Evolutionary conservation across 768 basidiomycete species (phyloP), one percentile per base, ranked within the genome.

Genomic region (Boletales sp.): DNA sequence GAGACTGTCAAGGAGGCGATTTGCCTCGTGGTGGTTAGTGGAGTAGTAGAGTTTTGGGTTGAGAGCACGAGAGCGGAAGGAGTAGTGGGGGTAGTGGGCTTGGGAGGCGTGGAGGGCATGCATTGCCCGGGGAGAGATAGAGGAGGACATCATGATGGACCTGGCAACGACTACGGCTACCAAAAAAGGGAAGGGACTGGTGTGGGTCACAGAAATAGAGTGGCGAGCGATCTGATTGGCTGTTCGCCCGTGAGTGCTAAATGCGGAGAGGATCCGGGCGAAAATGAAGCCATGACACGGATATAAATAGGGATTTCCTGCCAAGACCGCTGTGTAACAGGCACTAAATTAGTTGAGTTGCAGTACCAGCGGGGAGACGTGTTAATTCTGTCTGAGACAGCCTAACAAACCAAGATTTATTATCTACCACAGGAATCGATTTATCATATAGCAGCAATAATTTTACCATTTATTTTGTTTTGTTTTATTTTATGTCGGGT

Each of bases 21-120:
- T 50, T 37, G 69, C 69, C 4, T 47, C 46, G 30, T 39, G 19
- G 50, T 80, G 69, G 21, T 72, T 59, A 15, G 69, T 71, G 27
- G 56, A 39, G 50, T 74, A 70, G 21, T 55, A 53, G 11, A 78
- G 38, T 0, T 51, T 56, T 0, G 68, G 53, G 11, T 14, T 44
- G 35, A n/a, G 8, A 8, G 50, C 21, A 21, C 47, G 55, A 1
- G 44, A 10, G 4, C 54, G 34, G 69, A 64, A 67, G 17, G 49
- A 53, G 29, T 70, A 69, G 1, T 0, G 4, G 21, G 21, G 21
- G 21, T 21, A 21, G 21, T 21, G 21, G 21, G 21, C 21, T 40
- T 0, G 62, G 65, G 11, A 58, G 24, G 19, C 21, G 29, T 40
- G 40, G 29, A 48, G 39, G 14, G 48, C 45, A 13, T 40, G 40